Evolutionary conservation across 2,329 filamentous ascomycete genomes (phyloP).

Genomic region (Aspergillus sp.): DNA sequence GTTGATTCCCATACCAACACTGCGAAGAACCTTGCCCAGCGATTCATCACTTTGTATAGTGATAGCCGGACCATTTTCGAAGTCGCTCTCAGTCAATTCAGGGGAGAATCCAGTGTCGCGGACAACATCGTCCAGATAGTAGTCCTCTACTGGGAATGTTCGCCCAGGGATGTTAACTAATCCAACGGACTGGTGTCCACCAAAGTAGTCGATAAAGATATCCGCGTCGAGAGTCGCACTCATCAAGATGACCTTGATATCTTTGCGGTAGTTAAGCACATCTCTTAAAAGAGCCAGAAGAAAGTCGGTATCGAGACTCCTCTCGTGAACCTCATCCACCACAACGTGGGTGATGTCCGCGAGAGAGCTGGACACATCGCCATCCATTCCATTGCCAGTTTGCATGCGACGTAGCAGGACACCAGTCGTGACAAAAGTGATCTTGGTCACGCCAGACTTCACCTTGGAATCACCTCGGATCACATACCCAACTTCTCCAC

Average conservation of each 20-base stretch:
- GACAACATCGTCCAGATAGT: conserved; percentile 81
- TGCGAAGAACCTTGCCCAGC: conserved; percentile 62
- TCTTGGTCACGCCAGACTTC: conserved; percentile 64
- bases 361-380: conserved; percentile 72
- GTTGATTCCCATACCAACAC: conserved; percentile 75
- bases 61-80: conserved; percentile 28
- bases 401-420: conserved; percentile 86
- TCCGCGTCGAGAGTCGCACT: conserved; percentile 87
- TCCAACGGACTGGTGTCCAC: conserved; percentile 60
- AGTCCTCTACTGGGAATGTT: conserved; percentile 83
- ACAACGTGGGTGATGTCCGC: conserved; percentile 90
- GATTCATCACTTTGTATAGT: conserved; percentile 41
- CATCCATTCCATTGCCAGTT: conserved; percentile 69
- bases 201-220: conserved; percentile 79
- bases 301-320: conserved; percentile 91
- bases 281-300: conserved; percentile 78
- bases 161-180: conserved; percentile 79
- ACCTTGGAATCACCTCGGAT: conserved; percentile 84
- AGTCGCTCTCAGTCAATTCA: conserved; percentile 21
- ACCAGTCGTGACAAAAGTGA: conserved; percentile 94
- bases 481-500: conserved; percentile 81
- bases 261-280: conserved; percentile 63
- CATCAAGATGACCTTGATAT: conserved; percentile 89
- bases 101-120: conserved; percentile 65
- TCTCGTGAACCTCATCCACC: conserved; percentile 93